Evolutionary conservation across 768 basidiomycete species (phyloP), one percentile per base, ranked within the genome.

Genomic region (Boletus vermiculosoides): DNA sequence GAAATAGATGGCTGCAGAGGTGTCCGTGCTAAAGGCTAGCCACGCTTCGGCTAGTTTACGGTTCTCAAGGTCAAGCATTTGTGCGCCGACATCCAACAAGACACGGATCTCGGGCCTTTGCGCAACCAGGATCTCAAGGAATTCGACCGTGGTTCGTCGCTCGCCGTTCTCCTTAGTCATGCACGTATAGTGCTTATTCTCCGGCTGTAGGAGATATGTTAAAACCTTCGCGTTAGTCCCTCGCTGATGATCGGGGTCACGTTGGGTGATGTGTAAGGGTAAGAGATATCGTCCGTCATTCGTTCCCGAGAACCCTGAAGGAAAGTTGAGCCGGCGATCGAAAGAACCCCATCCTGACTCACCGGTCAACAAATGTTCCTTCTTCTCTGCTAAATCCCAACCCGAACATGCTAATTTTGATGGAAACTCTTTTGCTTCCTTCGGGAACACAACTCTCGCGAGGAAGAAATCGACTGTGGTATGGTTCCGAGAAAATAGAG

Each of bases 1-100:
- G 63, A 73, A 75, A 54, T 73, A 83, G 6, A 84, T 69, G 0
- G 76, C 78, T 0, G 79, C 82, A 34, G 68, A 63, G 2, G 76
- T 59, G 28, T 70, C 58, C 2, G 58, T 52, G 2, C 47, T 49
- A 15, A 67, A 59, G 1, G 23, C 5, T 3, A 66, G 44, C 66
- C 63, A 68, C 0, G 9, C 39, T 34, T 42, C n/a, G 5, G 71
- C 78, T 0, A 83, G 42, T 15, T 77, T 66, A 1, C 60, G 37
- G 57, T 80, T 83, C 16, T 70, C 67, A 50, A 80, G 61, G 36
- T 82, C 81, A 15, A 84, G 66, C 67, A 84, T 77, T 57, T 83
- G 82, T 0, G 82, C 83, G 0, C 82, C 83, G 22, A 83, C 80
- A 50, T 83, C 82, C 15, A 83, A 63, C 6, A 83, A 61, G 11